Percentiles rank a stretch among this genome's conserved stretches.
These are phyloP conservation scores for Petunia hybrid DNA, from an alignment of 305 asterid genomes.

Conservation along the genomic window DNA sequence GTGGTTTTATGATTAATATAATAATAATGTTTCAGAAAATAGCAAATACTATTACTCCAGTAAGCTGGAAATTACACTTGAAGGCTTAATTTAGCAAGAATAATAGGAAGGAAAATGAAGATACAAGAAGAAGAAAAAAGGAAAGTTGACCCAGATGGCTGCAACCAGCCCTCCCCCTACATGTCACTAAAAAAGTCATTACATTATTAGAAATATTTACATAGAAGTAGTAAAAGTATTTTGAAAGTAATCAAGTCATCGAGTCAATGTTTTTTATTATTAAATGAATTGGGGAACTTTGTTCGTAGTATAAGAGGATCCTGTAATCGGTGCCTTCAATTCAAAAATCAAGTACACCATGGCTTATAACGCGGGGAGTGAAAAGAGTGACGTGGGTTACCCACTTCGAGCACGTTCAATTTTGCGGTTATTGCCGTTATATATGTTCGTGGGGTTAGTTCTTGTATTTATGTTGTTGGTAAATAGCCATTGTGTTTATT, in stretches of 20 bases:
- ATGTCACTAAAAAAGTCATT: too few relatives aligned
- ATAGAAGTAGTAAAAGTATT: not conserved
- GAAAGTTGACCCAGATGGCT: too few relatives aligned
- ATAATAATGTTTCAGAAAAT: too few relatives aligned
- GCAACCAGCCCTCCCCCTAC: too few relatives aligned
- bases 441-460: not conserved
- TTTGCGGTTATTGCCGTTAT: not conserved
- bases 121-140: too few relatives aligned
- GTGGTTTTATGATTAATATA: too few relatives aligned
- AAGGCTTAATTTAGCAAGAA: too few relatives aligned
- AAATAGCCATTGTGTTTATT: constrained; percentile 18
- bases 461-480: constrained; percentile 21
- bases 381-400: not conserved
- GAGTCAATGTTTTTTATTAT: not conserved
- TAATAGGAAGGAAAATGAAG: too few relatives aligned
- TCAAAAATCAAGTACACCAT: not conserved
- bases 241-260: not conserved
- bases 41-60: too few relatives aligned
- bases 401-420: not conserved
- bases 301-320: not conserved
- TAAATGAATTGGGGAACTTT: not conserved
- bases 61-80: too few relatives aligned
- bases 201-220: too few relatives aligned
- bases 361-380: not conserved
- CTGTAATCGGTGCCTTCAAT: not conserved